Percentiles rank a stretch among this genome's conserved stretches.
Conservation (phyloP, 2,329 filamentous ascomycete species). For the Curvularia sp. region DNA sequence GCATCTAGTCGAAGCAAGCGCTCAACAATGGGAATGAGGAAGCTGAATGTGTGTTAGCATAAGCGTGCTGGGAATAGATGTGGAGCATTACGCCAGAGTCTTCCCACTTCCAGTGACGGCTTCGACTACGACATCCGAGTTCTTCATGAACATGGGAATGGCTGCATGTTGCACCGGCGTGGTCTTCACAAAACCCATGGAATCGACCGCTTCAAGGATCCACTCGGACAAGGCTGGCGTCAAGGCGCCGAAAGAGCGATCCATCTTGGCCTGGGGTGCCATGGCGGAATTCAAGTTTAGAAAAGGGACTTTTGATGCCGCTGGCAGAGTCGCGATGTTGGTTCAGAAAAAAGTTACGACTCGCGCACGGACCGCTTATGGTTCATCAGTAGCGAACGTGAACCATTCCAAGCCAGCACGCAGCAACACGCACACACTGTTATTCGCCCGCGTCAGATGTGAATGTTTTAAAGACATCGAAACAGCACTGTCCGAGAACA, state of each 20-base stretch:
- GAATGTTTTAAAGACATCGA: background rate
- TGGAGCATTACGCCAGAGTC: constrained; percentile 38
- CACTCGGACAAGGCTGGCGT: constrained; percentile 78
- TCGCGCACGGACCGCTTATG: background rate
- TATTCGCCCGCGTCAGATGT: background rate
- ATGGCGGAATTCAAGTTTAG: constrained; percentile 25
- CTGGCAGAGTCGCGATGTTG: constrained; percentile 9
- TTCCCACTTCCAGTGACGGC: constrained; percentile 55
- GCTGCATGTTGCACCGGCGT: constrained; percentile 95
- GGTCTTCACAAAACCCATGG: constrained; percentile 86
- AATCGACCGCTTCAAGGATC: constrained; percentile 81
- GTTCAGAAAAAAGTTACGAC: constrained; percentile 12
- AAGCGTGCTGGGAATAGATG: background rate
- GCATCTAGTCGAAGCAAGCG: constrained; percentile 81
- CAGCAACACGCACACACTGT: background rate
- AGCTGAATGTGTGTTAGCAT: constrained; percentile 51
- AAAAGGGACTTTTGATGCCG: constrained; percentile 6
- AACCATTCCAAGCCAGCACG: background rate
- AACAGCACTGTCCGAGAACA: too few species aligned
- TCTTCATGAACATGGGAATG: constrained; percentile 84
- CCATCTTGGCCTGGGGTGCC: constrained; percentile 44
- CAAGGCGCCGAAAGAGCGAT: constrained; percentile 71
- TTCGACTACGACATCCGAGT: constrained; percentile 93
- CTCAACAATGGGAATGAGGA: constrained; percentile 82
- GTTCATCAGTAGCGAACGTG: background rate